phyloP scores from a whole-genome alignment of 2,329 filamentous ascomycete genomes.

The Annulohypoxylon truncatum region DNA sequence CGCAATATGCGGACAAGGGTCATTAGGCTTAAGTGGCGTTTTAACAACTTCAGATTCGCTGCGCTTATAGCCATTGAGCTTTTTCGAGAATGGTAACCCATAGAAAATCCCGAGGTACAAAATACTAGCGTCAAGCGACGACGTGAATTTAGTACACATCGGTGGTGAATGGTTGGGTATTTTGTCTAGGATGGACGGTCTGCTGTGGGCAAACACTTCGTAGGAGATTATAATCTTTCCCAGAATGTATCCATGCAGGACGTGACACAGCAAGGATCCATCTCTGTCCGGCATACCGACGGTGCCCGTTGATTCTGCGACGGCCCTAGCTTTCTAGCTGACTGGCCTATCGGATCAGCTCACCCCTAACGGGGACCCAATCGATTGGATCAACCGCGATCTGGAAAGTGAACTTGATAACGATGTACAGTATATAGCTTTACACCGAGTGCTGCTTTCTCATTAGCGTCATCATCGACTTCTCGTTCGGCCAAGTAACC shows the following conservation, averaged over 20 bases:
- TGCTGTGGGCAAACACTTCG: conserved; percentile 20
- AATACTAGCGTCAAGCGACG: conserved; percentile 14
- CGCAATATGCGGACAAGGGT: conserved; percentile 34
- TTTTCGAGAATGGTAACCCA: conserved; percentile 1
- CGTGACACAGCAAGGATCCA: conserved; percentile 18
- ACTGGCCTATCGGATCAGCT: not conserved
- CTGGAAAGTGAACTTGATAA: not conserved
- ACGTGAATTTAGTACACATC: conserved; percentile 6
- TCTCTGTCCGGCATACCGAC: conserved; percentile 3
- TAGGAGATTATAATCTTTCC: conserved; percentile 32
- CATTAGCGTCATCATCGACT: conserved; percentile 5
- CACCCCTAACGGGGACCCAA: not conserved
- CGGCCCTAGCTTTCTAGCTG: not conserved
- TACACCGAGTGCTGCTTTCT: conserved; percentile 8
- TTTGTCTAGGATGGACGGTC: conserved; percentile 1
- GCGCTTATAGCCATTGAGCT: conserved; percentile 6
- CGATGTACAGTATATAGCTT: not conserved
- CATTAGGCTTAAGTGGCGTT: conserved; percentile 28
- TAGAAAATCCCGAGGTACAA: conserved; percentile 19
- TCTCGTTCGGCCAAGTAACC: not conserved
- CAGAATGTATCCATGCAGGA: conserved; percentile 31
- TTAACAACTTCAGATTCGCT: conserved; percentile 12
- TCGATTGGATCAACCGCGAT: conserved; percentile 9
- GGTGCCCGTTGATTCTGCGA: conserved; percentile 15
- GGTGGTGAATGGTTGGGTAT: not conserved